Evolutionary conservation across 2,329 filamentous ascomycete species (phyloP).

Genomic region (Aspergillus ibericus): DNA sequence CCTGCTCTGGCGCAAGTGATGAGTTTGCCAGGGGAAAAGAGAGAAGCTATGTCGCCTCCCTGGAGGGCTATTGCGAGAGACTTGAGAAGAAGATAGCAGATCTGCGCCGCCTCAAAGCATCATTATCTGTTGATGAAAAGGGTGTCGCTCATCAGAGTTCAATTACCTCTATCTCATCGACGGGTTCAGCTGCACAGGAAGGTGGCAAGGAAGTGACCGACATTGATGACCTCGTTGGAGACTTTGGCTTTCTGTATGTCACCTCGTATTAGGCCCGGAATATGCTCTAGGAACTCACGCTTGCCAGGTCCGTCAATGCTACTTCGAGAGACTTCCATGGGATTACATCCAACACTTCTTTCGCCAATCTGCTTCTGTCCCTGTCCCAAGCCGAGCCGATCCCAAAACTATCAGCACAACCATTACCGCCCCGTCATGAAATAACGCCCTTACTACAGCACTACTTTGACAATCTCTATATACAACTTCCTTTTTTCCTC

Average conservation of each 20-base stretch:
- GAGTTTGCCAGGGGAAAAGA: conserved; percentile 96
- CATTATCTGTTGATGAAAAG: conserved; percentile 26
- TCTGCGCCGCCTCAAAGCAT: conserved; percentile 34
- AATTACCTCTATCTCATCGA: conserved; percentile 35
- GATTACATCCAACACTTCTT: conserved; percentile 84
- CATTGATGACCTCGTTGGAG: conserved; percentile 87
- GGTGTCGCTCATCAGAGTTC: conserved; percentile 35
- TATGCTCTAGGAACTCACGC: conserved; percentile 16
- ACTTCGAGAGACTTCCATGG: conserved; percentile 92
- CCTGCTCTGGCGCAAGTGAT: conserved; percentile 92
- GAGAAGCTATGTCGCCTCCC: conserved; percentile 89
- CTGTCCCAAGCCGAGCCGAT: conserved; percentile 73
- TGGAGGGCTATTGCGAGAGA: conserved; percentile 89
- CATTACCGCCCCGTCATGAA: conserved; percentile 70
- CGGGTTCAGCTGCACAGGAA: conserved; percentile 34
- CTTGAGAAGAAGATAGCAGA: conserved; percentile 72
- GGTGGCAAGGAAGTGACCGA: conserved; percentile 72
- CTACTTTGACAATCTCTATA: conserved; percentile 80
- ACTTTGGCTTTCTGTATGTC: conserved; percentile 83
- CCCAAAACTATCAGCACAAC: conserved; percentile 59
- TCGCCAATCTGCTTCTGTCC: conserved; percentile 83
- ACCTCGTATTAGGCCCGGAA: background rate
- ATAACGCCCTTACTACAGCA: conserved; percentile 72
- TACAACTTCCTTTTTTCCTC: conserved; percentile 77
- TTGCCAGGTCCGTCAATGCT: conserved; percentile 78